phyloP scores from a whole-genome alignment of 257 asterid genomes.

The Solanum stenotomum region DNA sequence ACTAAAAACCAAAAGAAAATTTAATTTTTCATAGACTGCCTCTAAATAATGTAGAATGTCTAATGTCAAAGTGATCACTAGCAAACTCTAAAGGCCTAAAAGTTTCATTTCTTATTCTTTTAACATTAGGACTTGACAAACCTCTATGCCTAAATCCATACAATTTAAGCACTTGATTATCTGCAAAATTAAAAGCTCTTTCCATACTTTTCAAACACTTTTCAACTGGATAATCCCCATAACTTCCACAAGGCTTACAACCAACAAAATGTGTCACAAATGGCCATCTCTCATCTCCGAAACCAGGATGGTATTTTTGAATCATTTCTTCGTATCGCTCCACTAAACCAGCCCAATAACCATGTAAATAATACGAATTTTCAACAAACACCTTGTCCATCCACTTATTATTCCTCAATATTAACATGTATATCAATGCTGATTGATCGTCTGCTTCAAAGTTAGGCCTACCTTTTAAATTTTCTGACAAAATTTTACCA shows the following conservation, averaged over 20 bases:
- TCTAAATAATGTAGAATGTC: background rate
- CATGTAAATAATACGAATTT: constrained; percentile 38
- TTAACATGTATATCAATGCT: constrained; percentile 30
- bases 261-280: constrained; percentile 49
- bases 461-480: constrained; percentile 38
- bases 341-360: constrained; percentile 36
- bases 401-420: constrained; percentile 24
- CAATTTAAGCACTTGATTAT: constrained; percentile 34
- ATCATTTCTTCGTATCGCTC: constrained; percentile 31
- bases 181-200: constrained; percentile 45
- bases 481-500: constrained; percentile 22
- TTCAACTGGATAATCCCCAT: constrained; percentile 37
- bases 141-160: constrained; percentile 37
- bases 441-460: constrained; percentile 30
- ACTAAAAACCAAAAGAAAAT: background rate
- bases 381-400: constrained; percentile 36
- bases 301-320: constrained; percentile 12
- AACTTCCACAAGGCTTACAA: constrained; percentile 35
- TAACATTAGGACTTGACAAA: constrained; percentile 28
- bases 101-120: constrained; percentile 29
- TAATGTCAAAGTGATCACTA: background rate
- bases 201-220: constrained; percentile 41
- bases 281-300: constrained; percentile 51
- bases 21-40: background rate
- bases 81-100: constrained; percentile 14